phyloP scores from a whole-genome alignment of 2,329 filamentous ascomycete species.

The Ilyonectria destructans region DNA sequence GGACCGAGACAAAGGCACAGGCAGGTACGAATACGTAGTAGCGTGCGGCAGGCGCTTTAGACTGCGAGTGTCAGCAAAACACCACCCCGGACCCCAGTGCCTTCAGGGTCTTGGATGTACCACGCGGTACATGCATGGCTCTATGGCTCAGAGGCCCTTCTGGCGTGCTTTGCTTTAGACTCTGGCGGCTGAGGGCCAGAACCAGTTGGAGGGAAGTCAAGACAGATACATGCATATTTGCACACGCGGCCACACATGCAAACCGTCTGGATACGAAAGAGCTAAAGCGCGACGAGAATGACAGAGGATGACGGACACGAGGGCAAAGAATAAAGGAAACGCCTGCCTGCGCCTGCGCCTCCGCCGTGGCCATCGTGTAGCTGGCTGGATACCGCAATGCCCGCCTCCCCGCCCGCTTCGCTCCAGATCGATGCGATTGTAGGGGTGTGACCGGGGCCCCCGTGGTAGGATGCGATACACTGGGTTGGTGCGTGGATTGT shows the following conservation, averaged over 20 bases:
- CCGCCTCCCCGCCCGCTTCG: not conserved
- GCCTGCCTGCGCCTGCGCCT: not conserved
- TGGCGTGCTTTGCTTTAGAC: not conserved
- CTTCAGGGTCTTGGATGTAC: constrained; percentile 27
- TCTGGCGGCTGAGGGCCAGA: not conserved
- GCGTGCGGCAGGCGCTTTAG: constrained; percentile 22
- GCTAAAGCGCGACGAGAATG: too few species aligned
- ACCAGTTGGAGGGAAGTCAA: not conserved
- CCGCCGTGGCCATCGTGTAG: not conserved
- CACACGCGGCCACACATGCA: not conserved
- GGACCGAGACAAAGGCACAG: constrained; percentile 23
- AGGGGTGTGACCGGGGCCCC: not conserved
- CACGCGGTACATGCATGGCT: constrained; percentile 17
- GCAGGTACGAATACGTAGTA: constrained; percentile 33
- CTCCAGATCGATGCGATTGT: constrained; percentile 5
- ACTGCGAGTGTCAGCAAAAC: constrained; percentile 7
- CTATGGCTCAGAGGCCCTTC: not conserved
- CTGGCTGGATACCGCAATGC: not conserved
- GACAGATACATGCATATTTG: not conserved
- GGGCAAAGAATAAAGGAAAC: not conserved
- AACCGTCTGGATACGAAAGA: not conserved
- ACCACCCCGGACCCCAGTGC: constrained; percentile 2
- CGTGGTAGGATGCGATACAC: not conserved
- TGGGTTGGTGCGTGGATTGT: not conserved
- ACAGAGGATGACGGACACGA: not conserved